These are phyloP conservation scores for Wallacemonas sp. DNA, from an alignment of 208 protist genomes.

Conservation along the genomic window DNA sequence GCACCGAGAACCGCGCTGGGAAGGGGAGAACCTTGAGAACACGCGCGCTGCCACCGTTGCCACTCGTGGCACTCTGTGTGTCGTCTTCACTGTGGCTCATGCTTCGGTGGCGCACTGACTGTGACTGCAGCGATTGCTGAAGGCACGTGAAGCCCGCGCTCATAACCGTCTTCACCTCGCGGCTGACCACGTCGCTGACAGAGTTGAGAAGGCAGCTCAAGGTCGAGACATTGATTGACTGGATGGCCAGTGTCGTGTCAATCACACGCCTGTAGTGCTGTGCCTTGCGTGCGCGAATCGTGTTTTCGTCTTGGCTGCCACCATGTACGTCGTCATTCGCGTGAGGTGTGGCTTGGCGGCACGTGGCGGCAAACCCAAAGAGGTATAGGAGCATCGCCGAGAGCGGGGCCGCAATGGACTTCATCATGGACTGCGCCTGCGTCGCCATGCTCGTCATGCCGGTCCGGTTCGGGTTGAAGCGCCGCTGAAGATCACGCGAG, in stretches of 20 bases:
- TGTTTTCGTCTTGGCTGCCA: neutral
- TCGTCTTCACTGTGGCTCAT: neutral
- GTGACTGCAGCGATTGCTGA: neutral
- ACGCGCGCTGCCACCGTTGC: too few species aligned
- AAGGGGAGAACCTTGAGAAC: neutral
- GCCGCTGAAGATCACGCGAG: slow-evolving; percentile 8
- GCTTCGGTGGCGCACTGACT: neutral
- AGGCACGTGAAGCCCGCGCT: neutral
- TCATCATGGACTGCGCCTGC: slow-evolving; percentile 9
- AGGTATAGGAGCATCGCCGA: neutral
- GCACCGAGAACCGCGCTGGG: neutral
- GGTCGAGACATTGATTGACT: slow-evolving; percentile 3
- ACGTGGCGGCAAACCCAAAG: neutral
- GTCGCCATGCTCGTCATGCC: neutral
- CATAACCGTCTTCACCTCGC: neutral
- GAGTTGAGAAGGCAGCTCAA: slow-evolving; percentile 8
- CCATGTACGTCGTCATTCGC: neutral
- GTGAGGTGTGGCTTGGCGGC: neutral
- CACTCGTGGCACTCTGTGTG: neutral
- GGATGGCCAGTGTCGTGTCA: slow-evolving; percentile 3
- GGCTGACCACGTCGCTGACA: slow-evolving; percentile 1
- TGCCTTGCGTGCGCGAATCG: too few species aligned
- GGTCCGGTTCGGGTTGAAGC: neutral
- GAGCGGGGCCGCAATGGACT: neutral
- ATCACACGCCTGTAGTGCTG: neutral